phyloP scores from a whole-genome alignment of 495 filamentous ascomycete genomes.

The Sabuloglossum arenarium region DNA sequence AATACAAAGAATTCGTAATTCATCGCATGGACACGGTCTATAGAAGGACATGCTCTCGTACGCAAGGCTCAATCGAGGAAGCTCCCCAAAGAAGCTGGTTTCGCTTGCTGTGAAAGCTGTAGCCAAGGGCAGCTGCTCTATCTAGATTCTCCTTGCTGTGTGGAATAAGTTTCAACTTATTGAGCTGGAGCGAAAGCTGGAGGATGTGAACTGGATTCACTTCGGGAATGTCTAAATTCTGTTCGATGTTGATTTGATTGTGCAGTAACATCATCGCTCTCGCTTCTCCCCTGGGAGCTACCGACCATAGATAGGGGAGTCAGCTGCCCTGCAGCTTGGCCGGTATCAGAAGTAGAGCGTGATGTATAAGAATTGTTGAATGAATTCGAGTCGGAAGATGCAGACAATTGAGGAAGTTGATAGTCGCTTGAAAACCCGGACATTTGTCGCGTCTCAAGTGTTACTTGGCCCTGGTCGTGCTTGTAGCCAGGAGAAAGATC shows the following conservation, averaged over 20 bases:
- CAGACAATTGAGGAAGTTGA: constrained; percentile 17
- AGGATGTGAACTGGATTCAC: background rate
- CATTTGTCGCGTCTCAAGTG: constrained; percentile 22
- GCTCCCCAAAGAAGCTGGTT: background rate
- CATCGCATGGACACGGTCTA: background rate
- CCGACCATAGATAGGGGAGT: constrained; percentile 1
- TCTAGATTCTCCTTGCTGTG: background rate
- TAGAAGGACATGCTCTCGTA: background rate
- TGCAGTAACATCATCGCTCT: background rate
- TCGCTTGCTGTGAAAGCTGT: too few species aligned
- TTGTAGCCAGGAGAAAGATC: constrained; percentile 7
- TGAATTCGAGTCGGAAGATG: background rate
- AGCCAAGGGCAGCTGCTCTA: too few species aligned
- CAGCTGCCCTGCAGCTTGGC: background rate
- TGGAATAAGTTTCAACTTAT: background rate
- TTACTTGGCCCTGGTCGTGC: constrained; percentile 19
- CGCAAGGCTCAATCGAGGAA: background rate
- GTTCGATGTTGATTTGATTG: background rate
- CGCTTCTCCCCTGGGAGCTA: background rate
- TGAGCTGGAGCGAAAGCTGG: background rate
- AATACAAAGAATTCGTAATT: background rate
- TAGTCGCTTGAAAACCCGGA: constrained; percentile 31
- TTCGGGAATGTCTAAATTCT: background rate
- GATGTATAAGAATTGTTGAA: background rate
- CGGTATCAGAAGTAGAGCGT: background rate